These are phyloP conservation scores for Heliocybe sulcata DNA, from an alignment of 1,284 basidiomycete species.

Conservation along the genomic window DNA sequence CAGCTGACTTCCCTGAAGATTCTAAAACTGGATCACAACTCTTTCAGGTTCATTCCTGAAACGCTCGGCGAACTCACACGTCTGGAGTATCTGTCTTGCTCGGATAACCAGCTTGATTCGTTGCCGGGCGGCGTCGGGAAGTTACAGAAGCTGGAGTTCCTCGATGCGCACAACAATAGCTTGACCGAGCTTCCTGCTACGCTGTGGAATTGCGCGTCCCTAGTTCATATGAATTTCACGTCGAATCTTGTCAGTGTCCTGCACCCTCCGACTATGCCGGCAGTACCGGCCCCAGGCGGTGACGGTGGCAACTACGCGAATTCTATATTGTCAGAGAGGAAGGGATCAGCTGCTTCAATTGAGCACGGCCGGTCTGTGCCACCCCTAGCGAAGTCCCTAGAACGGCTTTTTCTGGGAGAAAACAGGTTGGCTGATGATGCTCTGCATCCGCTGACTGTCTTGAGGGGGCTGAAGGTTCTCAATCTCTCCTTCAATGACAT, in stretches of 20 bases:
- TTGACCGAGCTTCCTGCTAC: conserved; percentile 69
- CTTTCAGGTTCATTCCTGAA: conserved; percentile 81
- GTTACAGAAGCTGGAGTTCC: conserved; percentile 67
- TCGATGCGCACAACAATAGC: conserved; percentile 93
- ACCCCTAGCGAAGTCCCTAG: conserved; percentile 68
- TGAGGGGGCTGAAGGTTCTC: conserved; percentile 75
- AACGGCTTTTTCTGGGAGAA: conserved; percentile 83
- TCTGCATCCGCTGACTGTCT: conserved; percentile 66
- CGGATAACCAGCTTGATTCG: conserved; percentile 81
- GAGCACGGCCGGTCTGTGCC: conserved; percentile 34
- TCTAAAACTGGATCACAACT: conserved; percentile 81
- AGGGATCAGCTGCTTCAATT: conserved; percentile 33
- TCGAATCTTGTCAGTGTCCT: conserved; percentile 83
- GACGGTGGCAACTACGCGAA: not conserved
- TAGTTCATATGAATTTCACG: conserved; percentile 79
- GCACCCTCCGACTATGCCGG: conserved; percentile 49
- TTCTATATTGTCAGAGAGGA: conserved; percentile 24
- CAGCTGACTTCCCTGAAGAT: conserved; percentile 69
- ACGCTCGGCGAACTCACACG: conserved; percentile 68
- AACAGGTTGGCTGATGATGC: conserved; percentile 84
- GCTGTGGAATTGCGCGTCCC: conserved; percentile 81
- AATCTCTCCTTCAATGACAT: conserved; percentile 97
- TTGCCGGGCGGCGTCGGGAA: conserved; percentile 78
- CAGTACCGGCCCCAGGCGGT: conserved; percentile 3
- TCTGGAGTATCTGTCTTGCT: conserved; percentile 76